Conservation (phyloP, 805 yeast species). For the Aciculoconidium aculeatum region DNA sequence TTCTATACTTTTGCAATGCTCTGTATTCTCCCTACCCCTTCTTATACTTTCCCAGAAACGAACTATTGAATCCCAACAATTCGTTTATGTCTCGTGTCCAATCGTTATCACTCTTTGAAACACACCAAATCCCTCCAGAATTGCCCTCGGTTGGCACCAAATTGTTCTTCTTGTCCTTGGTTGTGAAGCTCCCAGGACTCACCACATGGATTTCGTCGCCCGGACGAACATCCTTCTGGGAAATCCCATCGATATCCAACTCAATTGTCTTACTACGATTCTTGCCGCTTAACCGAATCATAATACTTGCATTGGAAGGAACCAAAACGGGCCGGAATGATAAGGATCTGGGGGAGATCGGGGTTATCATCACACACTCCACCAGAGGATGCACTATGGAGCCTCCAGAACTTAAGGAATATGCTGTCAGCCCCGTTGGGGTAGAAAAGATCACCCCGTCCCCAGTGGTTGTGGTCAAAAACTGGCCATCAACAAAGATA, state of each 20-base stretch:
- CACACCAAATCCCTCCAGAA: slow-evolving; percentile 74
- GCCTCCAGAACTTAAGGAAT: slow-evolving; percentile 86
- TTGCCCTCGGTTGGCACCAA: slow-evolving; percentile 16
- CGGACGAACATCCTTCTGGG: slow-evolving; percentile 57
- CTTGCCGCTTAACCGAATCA: slow-evolving; percentile 51
- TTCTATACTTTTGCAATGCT: not conserved
- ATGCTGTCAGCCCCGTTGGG: slow-evolving; percentile 95
- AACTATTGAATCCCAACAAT: slow-evolving; percentile 80
- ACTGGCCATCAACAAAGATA: slow-evolving; percentile 77
- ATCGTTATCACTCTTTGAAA: slow-evolving; percentile 75
- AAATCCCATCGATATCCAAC: slow-evolving; percentile 79
- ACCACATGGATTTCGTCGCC: slow-evolving; percentile 75
- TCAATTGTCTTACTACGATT: slow-evolving; percentile 39
- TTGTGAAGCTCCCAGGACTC: slow-evolving; percentile 5
- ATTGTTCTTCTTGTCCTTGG: slow-evolving; percentile 12
- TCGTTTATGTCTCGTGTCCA: slow-evolving; percentile 92
- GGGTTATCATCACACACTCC: slow-evolving; percentile 75
- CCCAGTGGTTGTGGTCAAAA: slow-evolving; percentile 83
- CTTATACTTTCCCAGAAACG: slow-evolving; percentile 48
- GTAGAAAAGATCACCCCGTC: slow-evolving; percentile 85
- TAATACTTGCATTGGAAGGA: slow-evolving; percentile 73
- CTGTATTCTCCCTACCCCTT: not conserved
- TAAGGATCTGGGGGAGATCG: slow-evolving; percentile 86
- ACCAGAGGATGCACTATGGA: slow-evolving; percentile 88
- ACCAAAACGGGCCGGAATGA: slow-evolving; percentile 85